These are phyloP conservation scores for Neoascochyta sp. DNA, from an alignment of 2,329 filamentous ascomycete species.

Conservation along the genomic window DNA sequence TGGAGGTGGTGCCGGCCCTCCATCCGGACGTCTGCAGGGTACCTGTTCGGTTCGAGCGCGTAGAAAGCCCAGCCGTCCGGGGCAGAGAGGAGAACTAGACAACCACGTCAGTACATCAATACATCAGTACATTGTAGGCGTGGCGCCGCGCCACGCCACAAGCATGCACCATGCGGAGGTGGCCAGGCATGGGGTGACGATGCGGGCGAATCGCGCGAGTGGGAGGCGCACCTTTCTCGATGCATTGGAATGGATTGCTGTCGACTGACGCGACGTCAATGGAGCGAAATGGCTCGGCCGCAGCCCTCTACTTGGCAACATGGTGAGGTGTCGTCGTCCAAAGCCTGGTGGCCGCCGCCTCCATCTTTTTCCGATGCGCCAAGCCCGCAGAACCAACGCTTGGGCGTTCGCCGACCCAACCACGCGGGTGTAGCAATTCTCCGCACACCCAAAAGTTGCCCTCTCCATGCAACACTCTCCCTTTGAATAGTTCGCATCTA, in stretches of 20 bases:
- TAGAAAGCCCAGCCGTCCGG: slow-evolving; percentile 16
- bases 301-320: slow-evolving; percentile 50
- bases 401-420: too few species aligned
- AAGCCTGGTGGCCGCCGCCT: slow-evolving; percentile 12
- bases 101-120: slow-evolving; percentile 3
- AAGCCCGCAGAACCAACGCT: too few species aligned
- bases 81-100: slow-evolving; percentile 35
- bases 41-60: slow-evolving; percentile 21
- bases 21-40: slow-evolving; percentile 24
- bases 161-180: slow-evolving; percentile 10
- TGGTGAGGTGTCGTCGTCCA: slow-evolving; percentile 36
- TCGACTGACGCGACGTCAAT: slow-evolving; percentile 21
- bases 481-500: too few species aligned
- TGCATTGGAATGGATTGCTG: slow-evolving; percentile 16
- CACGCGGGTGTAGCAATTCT: too few species aligned
- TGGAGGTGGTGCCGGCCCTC: slow-evolving; percentile 17
- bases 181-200: slow-evolving; percentile 1
- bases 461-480: too few species aligned
- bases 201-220: neutral
- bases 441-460: too few species aligned
- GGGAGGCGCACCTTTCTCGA: slow-evolving; percentile 34
- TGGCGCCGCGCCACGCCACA: too few species aligned
- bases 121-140: too few species aligned
- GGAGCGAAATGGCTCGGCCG: slow-evolving; percentile 33
- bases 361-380: slow-evolving; percentile 24